Conservation (phyloP, 1,284 basidiomycete species). For the Farysia itapuensis region DNA sequence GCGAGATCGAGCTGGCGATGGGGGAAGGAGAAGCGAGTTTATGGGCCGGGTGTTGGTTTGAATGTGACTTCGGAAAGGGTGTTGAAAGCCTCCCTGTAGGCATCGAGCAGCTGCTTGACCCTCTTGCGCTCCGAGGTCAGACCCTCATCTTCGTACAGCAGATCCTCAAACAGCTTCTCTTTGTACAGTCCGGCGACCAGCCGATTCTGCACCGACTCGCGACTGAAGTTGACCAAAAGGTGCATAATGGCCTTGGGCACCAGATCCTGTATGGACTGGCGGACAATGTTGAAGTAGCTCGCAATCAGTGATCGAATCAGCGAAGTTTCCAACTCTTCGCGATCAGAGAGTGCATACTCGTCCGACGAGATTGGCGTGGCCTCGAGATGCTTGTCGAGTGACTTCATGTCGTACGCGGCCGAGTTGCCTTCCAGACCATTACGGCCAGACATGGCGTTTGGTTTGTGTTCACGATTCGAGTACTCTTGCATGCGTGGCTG, state of each 20-base stretch:
- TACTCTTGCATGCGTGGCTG: slow-evolving; percentile 27
- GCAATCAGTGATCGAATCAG: slow-evolving; percentile 91
- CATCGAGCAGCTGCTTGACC: slow-evolving; percentile 90
- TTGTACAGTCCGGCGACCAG: slow-evolving; percentile 91
- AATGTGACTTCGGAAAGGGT: slow-evolving; percentile 48
- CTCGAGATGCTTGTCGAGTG: slow-evolving; percentile 79
- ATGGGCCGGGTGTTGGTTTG: slow-evolving; percentile 23
- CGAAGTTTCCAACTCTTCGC: slow-evolving; percentile 94
- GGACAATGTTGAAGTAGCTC: slow-evolving; percentile 93
- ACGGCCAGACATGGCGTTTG: slow-evolving; percentile 65
- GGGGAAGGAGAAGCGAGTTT: too few species aligned
- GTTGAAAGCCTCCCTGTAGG: slow-evolving; percentile 91
- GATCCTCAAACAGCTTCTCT: slow-evolving; percentile 73
- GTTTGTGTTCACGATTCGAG: slow-evolving; percentile 36
- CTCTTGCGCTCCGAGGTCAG: slow-evolving; percentile 88
- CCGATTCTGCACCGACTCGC: slow-evolving; percentile 92
- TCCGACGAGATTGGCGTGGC: slow-evolving; percentile 68
- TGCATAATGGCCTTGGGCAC: slow-evolving; percentile 74
- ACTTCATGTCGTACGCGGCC: slow-evolving; percentile 97
- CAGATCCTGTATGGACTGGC: slow-evolving; percentile 94
- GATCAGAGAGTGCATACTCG: slow-evolving; percentile 67
- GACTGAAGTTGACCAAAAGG: slow-evolving; percentile 91
- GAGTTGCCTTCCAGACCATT: slow-evolving; percentile 72
- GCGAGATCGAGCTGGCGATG: too few species aligned
- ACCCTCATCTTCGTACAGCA: slow-evolving; percentile 94